Conservation (phyloP, 371 early-diverging fungal species). For the Rhizopus delemar region DNA sequence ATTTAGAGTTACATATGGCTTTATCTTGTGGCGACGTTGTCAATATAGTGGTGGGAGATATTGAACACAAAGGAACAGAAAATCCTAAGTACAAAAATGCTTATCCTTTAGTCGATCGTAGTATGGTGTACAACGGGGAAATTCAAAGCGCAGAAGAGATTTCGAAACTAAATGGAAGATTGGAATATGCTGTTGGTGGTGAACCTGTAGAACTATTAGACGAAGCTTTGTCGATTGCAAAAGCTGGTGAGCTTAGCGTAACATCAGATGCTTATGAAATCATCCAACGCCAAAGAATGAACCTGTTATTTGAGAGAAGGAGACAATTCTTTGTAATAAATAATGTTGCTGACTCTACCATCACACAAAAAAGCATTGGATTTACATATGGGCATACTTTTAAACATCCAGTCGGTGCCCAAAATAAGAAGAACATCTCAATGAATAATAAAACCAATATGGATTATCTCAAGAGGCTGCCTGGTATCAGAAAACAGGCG, state of each 20-base stretch:
- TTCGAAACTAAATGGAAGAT: conserved; percentile 34
- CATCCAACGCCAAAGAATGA: conserved; percentile 33
- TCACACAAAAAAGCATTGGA: conserved; percentile 3
- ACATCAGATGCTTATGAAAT: conserved; percentile 50
- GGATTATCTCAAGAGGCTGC: conserved; percentile 23
- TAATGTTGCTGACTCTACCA: conserved; percentile 15
- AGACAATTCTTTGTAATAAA: conserved; percentile 47
- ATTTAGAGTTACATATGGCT: conserved; percentile 60
- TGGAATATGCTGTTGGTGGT: conserved; percentile 64
- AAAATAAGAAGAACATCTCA: not conserved
- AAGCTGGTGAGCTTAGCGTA: conserved; percentile 59
- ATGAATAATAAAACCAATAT: conserved; percentile 2
- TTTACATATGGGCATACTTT: not conserved
- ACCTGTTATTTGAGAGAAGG: conserved; percentile 39
- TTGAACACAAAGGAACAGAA: conserved; percentile 13
- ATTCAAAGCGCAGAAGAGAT: conserved; percentile 1
- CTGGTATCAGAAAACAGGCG: conserved; percentile 21
- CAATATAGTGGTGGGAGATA: conserved; percentile 54
- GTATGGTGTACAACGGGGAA: not conserved
- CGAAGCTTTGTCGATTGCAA: conserved; percentile 53
- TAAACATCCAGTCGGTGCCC: conserved; percentile 3
- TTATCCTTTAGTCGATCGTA: conserved; percentile 1
- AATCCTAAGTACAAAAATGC: not conserved
- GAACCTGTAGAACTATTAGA: conserved; percentile 53
- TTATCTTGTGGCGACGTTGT: conserved; percentile 58